phyloP scores from a whole-genome alignment of 73 alveolate species.

The Tetrahymena malaccensis region DNA sequence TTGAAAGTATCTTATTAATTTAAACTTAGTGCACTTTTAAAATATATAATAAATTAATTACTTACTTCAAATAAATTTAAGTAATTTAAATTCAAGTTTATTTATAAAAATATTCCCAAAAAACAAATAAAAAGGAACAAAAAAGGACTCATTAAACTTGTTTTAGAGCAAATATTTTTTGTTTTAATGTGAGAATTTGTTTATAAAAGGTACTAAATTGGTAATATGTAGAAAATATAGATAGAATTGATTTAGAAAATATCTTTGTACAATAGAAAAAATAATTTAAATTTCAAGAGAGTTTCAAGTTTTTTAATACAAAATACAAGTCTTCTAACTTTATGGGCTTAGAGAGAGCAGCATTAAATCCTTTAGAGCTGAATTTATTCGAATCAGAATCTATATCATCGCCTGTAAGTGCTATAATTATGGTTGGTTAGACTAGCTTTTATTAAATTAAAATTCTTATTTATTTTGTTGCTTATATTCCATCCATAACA shows the following conservation, averaged over 20 bases:
- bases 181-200: too few relatives aligned
- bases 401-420: not conserved
- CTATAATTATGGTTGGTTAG: not conserved
- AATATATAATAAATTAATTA: too few relatives aligned
- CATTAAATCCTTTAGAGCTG: not conserved
- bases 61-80: too few relatives aligned
- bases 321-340: not conserved
- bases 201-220: not conserved
- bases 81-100: too few relatives aligned
- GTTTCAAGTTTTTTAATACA: not conserved
- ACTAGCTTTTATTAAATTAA: not conserved
- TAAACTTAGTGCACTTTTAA: too few relatives aligned
- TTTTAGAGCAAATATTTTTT: too few relatives aligned
- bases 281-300: not conserved
- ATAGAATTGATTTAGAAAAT: not conserved
- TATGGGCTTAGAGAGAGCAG: not conserved
- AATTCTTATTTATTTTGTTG: constrained; percentile 16
- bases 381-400: not conserved
- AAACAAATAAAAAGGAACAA: too few relatives aligned
- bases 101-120: too few relatives aligned
- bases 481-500: constrained; percentile 16
- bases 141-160: too few relatives aligned
- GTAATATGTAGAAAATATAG: not conserved
- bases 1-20: too few relatives aligned
- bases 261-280: too few relatives aligned